Evolutionary conservation across 768 basidiomycete genomes (phyloP).

Genomic region (Lactarius deliciosus): DNA sequence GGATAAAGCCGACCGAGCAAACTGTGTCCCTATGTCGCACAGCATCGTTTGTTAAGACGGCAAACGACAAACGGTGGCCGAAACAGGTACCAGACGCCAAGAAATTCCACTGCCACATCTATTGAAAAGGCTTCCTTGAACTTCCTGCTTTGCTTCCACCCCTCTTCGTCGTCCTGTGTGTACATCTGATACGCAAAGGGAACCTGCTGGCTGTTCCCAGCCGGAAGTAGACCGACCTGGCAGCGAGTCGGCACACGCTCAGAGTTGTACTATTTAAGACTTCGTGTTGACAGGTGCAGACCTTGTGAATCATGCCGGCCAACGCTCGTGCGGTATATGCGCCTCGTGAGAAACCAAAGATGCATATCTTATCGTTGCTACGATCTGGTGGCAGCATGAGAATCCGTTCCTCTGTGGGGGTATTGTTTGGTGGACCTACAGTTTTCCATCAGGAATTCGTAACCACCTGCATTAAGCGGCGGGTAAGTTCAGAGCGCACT

Average conservation of each 20-base stretch:
- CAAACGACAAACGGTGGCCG: not conserved
- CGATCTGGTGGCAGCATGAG: constrained; percentile 43
- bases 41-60: constrained; percentile 19
- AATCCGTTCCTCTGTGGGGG: not conserved
- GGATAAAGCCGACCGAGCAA: constrained; percentile 62
- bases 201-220: constrained; percentile 70
- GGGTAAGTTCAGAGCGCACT: not conserved
- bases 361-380: constrained; percentile 68
- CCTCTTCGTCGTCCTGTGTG: constrained; percentile 51
- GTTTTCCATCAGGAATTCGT: constrained; percentile 78
- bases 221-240: constrained; percentile 69
- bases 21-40: constrained; percentile 62
- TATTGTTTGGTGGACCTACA: constrained; percentile 41
- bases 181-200: constrained; percentile 81
- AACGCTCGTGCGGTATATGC: constrained; percentile 69
- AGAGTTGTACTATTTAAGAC: constrained; percentile 35
- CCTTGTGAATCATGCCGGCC: constrained; percentile 72
- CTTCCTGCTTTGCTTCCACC: constrained; percentile 61
- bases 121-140: constrained; percentile 77
- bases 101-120: constrained; percentile 67
- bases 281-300: too few relatives aligned
- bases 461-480: constrained; percentile 49
- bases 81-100: constrained; percentile 60
- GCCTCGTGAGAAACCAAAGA: constrained; percentile 81
- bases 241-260: not conserved